Evolutionary conservation across 768 basidiomycete species (phyloP), one percentile per base, ranked within the genome.

Genomic region (Psilocybe cubensis): DNA sequence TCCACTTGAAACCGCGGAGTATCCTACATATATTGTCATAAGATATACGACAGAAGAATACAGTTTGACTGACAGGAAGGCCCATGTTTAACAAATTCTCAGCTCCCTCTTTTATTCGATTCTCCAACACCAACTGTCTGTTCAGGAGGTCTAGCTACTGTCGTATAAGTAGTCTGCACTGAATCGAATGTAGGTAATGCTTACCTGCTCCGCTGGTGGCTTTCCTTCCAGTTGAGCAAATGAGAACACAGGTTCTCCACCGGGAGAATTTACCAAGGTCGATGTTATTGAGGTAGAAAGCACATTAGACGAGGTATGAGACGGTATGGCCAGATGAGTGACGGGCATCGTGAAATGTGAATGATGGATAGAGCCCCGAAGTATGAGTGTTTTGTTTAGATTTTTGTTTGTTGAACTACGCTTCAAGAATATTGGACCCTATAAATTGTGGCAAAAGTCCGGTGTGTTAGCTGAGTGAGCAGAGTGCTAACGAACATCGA

Each of bases 21-120:
- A 55, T 84, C 87, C 84, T 90, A 62, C 1, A 29, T 27, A 35
- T 41, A 20, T 43, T 47, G 24, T 53, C 25, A 24, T 40, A 29
- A 50, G 41, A 29, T 24, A 5, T 42, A 17, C 28, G 25, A n/a
- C 12, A 28, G 27, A 41, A 38, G 24, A 20, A 8, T 41, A 18
- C 35, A 20, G n/a, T 11, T 14, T 28, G 10, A 72, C 78, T 64
- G 57, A 87, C 87, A 44, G 78, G 78, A 38, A 86, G 66, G 28
- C 79, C 73, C 73, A 91, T 87, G 63, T 86, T 85, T 12, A 97
- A 76, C 59, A 98, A 80, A 63, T 91, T 94, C 76, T 96, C 93
- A 0, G 95, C 95, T 10, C 95, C 95, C 71, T 94, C 94, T 69
- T 87, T 93, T 59, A 97, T 93, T 53, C 89, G 81, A 59, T 84